These are phyloP conservation scores for Iris pallida DNA, from an alignment of 116 monocot genomes.

Conservation along the genomic window DNA sequence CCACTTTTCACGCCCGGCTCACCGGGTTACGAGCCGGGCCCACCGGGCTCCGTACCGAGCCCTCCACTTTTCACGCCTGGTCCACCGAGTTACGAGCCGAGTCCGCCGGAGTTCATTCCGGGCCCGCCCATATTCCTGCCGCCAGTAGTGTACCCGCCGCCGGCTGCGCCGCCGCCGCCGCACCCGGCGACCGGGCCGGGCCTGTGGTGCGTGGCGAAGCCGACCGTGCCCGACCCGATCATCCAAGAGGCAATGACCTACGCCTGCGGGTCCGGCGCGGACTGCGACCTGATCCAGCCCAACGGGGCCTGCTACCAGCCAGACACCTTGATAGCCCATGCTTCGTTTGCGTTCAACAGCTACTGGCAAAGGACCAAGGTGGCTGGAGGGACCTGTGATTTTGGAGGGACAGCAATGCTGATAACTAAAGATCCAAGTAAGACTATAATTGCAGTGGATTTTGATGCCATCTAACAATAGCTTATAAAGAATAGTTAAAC, in stretches of 20 bases:
- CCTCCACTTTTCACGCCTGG: slow-evolving; percentile 22
- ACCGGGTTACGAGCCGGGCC: slow-evolving; percentile 14
- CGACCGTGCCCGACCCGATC: slow-evolving; percentile 81
- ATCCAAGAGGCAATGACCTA: slow-evolving; percentile 89
- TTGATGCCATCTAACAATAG: too few species aligned
- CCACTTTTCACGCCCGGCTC: slow-evolving; percentile 18
- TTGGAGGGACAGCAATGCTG: slow-evolving; percentile 75
- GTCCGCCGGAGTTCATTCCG: slow-evolving; percentile 31
- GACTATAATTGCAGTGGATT: background rate
- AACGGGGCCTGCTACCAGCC: slow-evolving; percentile 66
- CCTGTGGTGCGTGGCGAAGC: slow-evolving; percentile 88
- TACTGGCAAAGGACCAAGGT: slow-evolving; percentile 72
- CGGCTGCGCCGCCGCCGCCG: slow-evolving; percentile 30
- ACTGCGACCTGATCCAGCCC: slow-evolving; percentile 62
- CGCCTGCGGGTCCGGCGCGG: slow-evolving; percentile 80
- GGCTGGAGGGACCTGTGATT: slow-evolving; percentile 77
- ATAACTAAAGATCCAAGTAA: slow-evolving; percentile 85
- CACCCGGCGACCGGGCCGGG: slow-evolving; percentile 1
- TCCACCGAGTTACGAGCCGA: slow-evolving; percentile 27
- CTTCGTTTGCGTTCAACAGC: slow-evolving; percentile 89
- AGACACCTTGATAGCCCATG: slow-evolving; percentile 64
- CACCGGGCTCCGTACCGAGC: slow-evolving; percentile 8
- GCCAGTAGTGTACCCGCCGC: slow-evolving; percentile 34
- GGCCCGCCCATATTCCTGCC: slow-evolving; percentile 37
- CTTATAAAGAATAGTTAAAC: too few species aligned